Percentiles rank a stretch among this genome's conserved stretches.
phyloP scores from a whole-genome alignment of 768 basidiomycete genomes.

The Leccinum ochraceum region DNA sequence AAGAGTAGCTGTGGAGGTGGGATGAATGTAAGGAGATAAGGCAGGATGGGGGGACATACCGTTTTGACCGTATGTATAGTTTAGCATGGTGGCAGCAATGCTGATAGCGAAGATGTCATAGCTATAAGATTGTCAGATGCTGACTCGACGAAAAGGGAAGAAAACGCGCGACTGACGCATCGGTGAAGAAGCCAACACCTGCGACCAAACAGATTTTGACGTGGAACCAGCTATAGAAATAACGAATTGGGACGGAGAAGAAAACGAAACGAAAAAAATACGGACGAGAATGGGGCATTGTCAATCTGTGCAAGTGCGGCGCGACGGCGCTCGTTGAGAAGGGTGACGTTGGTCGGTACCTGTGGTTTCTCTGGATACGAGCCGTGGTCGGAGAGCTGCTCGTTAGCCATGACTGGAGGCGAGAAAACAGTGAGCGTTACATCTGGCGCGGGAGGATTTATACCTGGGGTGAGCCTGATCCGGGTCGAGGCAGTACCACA shows the following conservation, averaged over 20 bases:
- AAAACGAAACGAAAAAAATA: slow-evolving; percentile 12
- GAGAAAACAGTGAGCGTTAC: not conserved
- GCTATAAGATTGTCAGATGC: slow-evolving; percentile 13
- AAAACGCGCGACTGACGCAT: slow-evolving; percentile 50
- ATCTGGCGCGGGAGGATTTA: slow-evolving; percentile 6
- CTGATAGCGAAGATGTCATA: slow-evolving; percentile 92
- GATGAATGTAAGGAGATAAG: not conserved
- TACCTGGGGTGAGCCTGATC: slow-evolving; percentile 8
- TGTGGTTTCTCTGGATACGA: slow-evolving; percentile 31
- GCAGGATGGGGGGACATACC: slow-evolving; percentile 27
- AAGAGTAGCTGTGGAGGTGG: slow-evolving; percentile 26
- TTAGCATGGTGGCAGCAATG: slow-evolving; percentile 81
- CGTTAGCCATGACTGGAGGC: slow-evolving; percentile 23
- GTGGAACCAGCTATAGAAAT: slow-evolving; percentile 70
- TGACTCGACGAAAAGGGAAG: not conserved
- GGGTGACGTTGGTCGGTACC: slow-evolving; percentile 30
- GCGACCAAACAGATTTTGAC: slow-evolving; percentile 70
- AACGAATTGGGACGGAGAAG: not conserved
- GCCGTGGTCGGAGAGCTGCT: slow-evolving; percentile 31
- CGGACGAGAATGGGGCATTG: slow-evolving; percentile 81
- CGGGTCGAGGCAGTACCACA: not conserved
- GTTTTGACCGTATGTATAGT: slow-evolving; percentile 59
- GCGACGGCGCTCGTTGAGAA: slow-evolving; percentile 70
- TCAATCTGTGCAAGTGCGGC: slow-evolving; percentile 86
- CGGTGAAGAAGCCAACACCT: slow-evolving; percentile 91